These are phyloP conservation scores for Mangifera indica DNA, from an alignment of 345 rosid species.

Conservation along the genomic window DNA sequence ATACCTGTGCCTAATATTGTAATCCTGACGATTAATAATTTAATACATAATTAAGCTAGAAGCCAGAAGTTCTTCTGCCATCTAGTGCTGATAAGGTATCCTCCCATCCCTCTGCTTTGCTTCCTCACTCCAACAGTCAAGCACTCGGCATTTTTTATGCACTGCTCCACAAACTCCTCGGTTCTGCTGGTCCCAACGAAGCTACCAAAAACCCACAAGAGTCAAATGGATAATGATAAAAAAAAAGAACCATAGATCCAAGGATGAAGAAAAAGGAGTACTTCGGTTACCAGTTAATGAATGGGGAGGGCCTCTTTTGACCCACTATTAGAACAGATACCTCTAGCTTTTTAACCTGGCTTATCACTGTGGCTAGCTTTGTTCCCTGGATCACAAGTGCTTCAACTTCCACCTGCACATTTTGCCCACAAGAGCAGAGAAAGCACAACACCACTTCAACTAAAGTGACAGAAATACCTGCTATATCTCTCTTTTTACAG, in stretches of 20 bases:
- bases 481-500: background rate
- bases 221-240: background rate
- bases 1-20: background rate
- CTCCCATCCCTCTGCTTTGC: constrained; percentile 79
- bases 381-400: constrained; percentile 86
- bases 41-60: constrained; percentile 45
- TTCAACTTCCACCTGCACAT: constrained; percentile 80
- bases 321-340: constrained; percentile 83
- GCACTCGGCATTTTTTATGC: constrained; percentile 78
- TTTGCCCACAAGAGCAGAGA: background rate
- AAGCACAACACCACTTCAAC: background rate
- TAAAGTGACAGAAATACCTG: background rate
- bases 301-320: constrained; percentile 64
- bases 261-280: constrained; percentile 10
- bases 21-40: background rate
- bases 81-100: constrained; percentile 85
- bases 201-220: constrained; percentile 33
- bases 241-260: constrained; percentile 17
- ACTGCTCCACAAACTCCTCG: constrained; percentile 76
- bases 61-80: constrained; percentile 99
- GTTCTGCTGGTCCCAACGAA: constrained; percentile 65
- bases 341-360: constrained; percentile 95
- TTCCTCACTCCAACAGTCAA: constrained; percentile 86
- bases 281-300: constrained; percentile 53
- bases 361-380: constrained; percentile 68